Evolutionary conservation across 345 rosid genomes (phyloP), one percentile per base, ranked within the genome.

Genomic region (Noccaea bulbosa): DNA sequence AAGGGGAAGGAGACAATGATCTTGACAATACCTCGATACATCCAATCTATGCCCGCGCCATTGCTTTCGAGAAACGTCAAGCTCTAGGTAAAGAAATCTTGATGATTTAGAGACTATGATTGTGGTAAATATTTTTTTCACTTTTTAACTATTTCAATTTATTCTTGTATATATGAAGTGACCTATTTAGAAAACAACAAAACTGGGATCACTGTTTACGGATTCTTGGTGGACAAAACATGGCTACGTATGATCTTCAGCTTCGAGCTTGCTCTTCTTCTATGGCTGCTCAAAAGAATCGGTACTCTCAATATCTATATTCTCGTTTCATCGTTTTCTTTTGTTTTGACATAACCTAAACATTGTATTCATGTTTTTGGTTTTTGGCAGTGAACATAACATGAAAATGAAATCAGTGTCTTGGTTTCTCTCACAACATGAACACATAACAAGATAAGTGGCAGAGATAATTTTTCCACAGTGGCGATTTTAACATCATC

Each of bases 231-330:
- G 50, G 96, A 90, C 65, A 85, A 93, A 82, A 66, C 91, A 40
- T 87, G 91, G 85, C 75, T 92, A 39, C 98, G 89, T 70, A 80
- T 93, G 65, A 84, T 92, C 71, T 90, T 88, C 51, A 93, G 85
- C 30, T 71, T 92, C 22, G 88, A 92, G 65, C 80, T 92, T 50
- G 92, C 94, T 65, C 86, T 92, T 39, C 80, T 87, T 33, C 89
- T 92, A 57, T 92, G 98, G 98, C 63, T 92, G 54, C 95, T 92
- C 71, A 92, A 92, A 80, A 92, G 85, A 6, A 77, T 91, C 14
- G 86, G 95, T 74, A 81, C 20, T 9, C 32, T 34, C 9, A 43
- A 1, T 4, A 44, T 52, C 14, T 20, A 20, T 32, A 33, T 16
- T n/a, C n/a, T 8, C 10, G 64, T 55, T 41, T 65, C 61, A 65